Evolutionary conservation across 345 rosid genomes (phyloP).

Genomic region (Rubroshorea leprosula): DNA sequence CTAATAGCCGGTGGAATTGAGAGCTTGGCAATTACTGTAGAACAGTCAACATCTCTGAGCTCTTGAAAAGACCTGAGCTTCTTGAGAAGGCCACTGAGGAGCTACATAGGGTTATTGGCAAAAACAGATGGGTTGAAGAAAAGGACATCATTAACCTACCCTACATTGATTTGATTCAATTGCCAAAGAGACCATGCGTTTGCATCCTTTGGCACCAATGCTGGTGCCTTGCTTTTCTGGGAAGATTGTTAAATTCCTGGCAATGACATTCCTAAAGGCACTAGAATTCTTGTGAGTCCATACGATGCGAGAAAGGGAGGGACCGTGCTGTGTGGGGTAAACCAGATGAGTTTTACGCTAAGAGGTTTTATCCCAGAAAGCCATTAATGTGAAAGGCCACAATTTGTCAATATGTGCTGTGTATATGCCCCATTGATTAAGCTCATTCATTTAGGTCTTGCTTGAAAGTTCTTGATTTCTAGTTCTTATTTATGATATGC

Average conservation of each 20-base stretch:
- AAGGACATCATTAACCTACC: conserved; percentile 19
- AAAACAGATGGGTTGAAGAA: conserved; percentile 27
- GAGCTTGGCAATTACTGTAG: conserved; percentile 20
- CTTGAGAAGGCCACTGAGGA: conserved; percentile 21
- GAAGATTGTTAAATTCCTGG: conserved; percentile 19
- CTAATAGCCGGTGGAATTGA: conserved; percentile 30
- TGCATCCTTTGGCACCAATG: conserved; percentile 20
- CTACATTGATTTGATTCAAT: conserved; percentile 21
- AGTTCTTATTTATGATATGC: too few relatives aligned
- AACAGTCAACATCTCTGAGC: conserved; percentile 33
- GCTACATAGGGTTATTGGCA: conserved; percentile 20
- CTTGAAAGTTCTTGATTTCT: too few relatives aligned
- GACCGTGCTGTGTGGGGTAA: conserved; percentile 19
- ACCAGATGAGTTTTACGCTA: conserved; percentile 19
- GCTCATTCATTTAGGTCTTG: conserved; percentile 20
- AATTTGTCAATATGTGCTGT: conserved; percentile 30
- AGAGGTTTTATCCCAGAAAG: conserved; percentile 22
- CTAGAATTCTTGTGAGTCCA: conserved; percentile 20
- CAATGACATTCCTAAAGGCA: conserved; percentile 17
- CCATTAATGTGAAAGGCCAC: conserved; percentile 19
- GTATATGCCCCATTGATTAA: conserved; percentile 22
- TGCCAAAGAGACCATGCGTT: conserved; percentile 26
- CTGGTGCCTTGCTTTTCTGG: conserved; percentile 13
- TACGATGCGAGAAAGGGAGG: too few relatives aligned
- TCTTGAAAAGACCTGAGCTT: conserved; percentile 15